A percentile compares a stretch with the other conserved stretches of the same genome.
phyloP scores from a whole-genome alignment of 805 yeast genomes.

The Nakazawaea anatomiae region DNA sequence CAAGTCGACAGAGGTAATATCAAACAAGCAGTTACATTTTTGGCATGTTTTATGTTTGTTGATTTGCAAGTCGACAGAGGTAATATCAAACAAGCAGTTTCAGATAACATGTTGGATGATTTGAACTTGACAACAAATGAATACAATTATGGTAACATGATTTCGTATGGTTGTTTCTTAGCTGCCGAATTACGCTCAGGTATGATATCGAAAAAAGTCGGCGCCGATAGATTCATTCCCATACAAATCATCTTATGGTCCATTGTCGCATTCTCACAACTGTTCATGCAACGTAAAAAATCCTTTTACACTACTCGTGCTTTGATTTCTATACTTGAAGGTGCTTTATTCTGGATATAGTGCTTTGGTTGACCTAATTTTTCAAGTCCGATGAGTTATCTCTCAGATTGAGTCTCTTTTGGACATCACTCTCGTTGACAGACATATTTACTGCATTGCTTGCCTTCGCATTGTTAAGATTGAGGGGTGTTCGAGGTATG shows the following conservation, averaged over 20 bases:
- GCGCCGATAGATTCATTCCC: slow-evolving; percentile 56
- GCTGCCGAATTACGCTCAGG: slow-evolving; percentile 56
- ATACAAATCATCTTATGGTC: slow-evolving; percentile 46
- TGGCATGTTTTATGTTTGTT: slow-evolving; percentile 48
- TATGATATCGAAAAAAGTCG: slow-evolving; percentile 49
- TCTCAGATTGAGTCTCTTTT: slow-evolving; percentile 52
- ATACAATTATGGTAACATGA: slow-evolving; percentile 43
- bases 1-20: slow-evolving; percentile 52
- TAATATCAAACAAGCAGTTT: slow-evolving; percentile 47
- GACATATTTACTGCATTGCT: slow-evolving; percentile 38
- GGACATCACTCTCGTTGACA: slow-evolving; percentile 30
- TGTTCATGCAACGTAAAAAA: slow-evolving; percentile 18
- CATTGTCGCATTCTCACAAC: slow-evolving; percentile 37
- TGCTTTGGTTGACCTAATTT: slow-evolving; percentile 30
- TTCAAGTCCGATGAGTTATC: slow-evolving; percentile 33
- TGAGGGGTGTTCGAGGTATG: slow-evolving; percentile 18
- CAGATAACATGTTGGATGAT: slow-evolving; percentile 47
- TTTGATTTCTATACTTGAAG: slow-evolving; percentile 27
- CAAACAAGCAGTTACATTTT: slow-evolving; percentile 45
- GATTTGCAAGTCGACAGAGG: slow-evolving; percentile 51
- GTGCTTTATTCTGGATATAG: slow-evolving; percentile 27
- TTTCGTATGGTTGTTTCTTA: slow-evolving; percentile 42
- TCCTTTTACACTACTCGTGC: slow-evolving; percentile 25
- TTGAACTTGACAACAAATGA: slow-evolving; percentile 44
- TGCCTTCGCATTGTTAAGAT: slow-evolving; percentile 43